Evolutionary conservation across 1,284 basidiomycete species (phyloP).

Genomic region (Somion occarium): DNA sequence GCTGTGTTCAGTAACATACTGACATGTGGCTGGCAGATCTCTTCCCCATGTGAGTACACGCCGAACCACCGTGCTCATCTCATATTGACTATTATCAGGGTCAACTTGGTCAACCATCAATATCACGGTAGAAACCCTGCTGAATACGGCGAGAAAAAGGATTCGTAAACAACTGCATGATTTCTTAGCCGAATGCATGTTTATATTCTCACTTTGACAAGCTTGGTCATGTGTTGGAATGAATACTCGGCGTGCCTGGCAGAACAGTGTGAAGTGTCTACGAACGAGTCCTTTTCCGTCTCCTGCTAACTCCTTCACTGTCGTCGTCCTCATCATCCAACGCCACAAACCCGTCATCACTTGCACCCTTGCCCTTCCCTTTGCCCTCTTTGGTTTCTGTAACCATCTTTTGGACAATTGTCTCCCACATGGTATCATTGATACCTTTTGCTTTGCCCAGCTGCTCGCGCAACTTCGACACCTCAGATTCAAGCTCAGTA

Average conservation of each 20-base stretch:
- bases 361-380: slow-evolving; percentile 17
- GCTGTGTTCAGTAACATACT: slow-evolving; percentile 7
- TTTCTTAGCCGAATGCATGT: not conserved
- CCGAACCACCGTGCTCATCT: not conserved
- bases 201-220: not conserved
- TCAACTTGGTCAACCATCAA: slow-evolving; percentile 90
- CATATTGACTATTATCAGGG: slow-evolving; percentile 44
- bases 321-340: not conserved
- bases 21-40: slow-evolving; percentile 35
- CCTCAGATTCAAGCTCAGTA: slow-evolving; percentile 68
- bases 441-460: slow-evolving; percentile 78
- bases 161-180: slow-evolving; percentile 14
- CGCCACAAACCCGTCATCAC: slow-evolving; percentile 9
- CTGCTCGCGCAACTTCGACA: slow-evolving; percentile 58
- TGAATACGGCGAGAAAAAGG: slow-evolving; percentile 55
- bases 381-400: slow-evolving; percentile 35
- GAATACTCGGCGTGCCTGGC: no score
- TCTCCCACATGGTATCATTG: slow-evolving; percentile 90
- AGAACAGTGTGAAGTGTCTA: no score
- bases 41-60: slow-evolving; percentile 60
- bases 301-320: not conserved
- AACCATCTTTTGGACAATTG: slow-evolving; percentile 61
- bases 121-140: slow-evolving; percentile 81
- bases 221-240: not conserved
- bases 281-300: slow-evolving; percentile 12